Percentiles rank a stretch among this genome's conserved stretches.
Evolutionary conservation across 2,329 filamentous ascomycete species (phyloP).

Genomic region (Fusarium lateritium): DNA sequence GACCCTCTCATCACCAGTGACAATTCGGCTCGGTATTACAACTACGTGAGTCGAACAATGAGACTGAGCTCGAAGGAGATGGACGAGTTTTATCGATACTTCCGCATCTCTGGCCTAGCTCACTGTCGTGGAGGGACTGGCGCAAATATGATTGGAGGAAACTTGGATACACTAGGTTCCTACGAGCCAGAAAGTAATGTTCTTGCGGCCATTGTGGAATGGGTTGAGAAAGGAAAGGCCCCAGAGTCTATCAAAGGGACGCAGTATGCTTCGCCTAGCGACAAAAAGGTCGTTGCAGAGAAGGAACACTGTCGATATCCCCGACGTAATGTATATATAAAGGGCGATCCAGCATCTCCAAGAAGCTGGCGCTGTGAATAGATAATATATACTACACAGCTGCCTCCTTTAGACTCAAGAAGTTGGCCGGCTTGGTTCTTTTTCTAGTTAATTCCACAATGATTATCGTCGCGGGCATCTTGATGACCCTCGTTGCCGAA

Average conservation of each 20-base stretch:
- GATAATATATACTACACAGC: no score
- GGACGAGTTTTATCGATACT: slow-evolving; percentile 67
- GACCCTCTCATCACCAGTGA: slow-evolving; percentile 31
- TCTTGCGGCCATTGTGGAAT: not conserved
- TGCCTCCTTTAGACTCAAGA: no score
- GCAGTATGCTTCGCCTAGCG: not conserved
- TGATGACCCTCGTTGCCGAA: no score
- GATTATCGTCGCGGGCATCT: no score
- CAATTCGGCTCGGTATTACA: slow-evolving; percentile 44
- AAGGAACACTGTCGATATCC: slow-evolving; percentile 1
- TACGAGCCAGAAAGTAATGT: not conserved
- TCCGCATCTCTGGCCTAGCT: slow-evolving; percentile 65
- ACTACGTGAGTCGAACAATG: slow-evolving; percentile 43
- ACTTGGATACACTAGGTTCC: slow-evolving; percentile 16
- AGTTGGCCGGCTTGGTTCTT: no score
- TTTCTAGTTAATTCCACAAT: no score
- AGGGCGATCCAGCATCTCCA: not conserved
- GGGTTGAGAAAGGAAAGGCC: not conserved
- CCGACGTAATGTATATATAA: not conserved
- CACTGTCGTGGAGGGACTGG: slow-evolving; percentile 65
- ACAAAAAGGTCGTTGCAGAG: not conserved
- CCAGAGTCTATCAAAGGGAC: not conserved
- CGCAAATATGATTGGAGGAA: slow-evolving; percentile 54
- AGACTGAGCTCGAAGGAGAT: slow-evolving; percentile 48
- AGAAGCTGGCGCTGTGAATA: not conserved